Evolutionary conservation across 805 yeast genomes (phyloP).

Genomic region (Myxozyma udenii): DNA sequence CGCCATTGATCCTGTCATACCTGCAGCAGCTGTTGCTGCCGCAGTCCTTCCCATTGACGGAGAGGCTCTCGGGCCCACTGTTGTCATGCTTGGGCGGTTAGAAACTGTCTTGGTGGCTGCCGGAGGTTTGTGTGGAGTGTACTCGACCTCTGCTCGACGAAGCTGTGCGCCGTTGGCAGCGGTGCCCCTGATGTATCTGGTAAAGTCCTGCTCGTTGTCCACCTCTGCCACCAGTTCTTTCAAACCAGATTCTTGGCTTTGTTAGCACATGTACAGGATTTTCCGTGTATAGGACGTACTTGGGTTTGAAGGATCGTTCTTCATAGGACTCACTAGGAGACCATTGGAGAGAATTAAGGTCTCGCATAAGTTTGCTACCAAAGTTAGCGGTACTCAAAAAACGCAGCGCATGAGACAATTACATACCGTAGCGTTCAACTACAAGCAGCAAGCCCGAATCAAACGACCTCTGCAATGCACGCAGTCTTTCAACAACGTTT

Average conservation of each 20-base stretch:
- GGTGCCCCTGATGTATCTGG: conserved; percentile 60
- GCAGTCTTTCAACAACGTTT: conserved; percentile 62
- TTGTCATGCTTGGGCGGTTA: background rate
- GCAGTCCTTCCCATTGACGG: background rate
- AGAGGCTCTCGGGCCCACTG: background rate
- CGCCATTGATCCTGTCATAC: background rate
- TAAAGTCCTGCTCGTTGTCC: conserved; percentile 80
- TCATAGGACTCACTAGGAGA: conserved; percentile 72
- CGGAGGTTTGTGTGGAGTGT: conserved; percentile 34
- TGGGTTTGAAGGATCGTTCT: conserved; percentile 34
- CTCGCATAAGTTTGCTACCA: conserved; percentile 70
- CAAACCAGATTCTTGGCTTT: conserved; percentile 47
- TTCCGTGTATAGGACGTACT: background rate
- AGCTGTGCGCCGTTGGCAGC: conserved; percentile 31
- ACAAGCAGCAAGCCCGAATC: conserved; percentile 89
- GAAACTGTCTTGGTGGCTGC: conserved; percentile 1
- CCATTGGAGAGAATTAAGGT: conserved; percentile 81
- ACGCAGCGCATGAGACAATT: background rate
- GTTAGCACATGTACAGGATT: background rate
- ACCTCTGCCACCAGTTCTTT: conserved; percentile 69
- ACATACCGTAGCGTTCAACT: conserved; percentile 64
- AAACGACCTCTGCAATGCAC: conserved; percentile 75
- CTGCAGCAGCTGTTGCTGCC: background rate
- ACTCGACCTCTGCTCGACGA: conserved; percentile 37
- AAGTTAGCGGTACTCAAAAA: background rate